These are phyloP conservation scores for Arthrobotrys sinensis DNA, from an alignment of 2,329 filamentous ascomycete species.

Conservation along the genomic window DNA sequence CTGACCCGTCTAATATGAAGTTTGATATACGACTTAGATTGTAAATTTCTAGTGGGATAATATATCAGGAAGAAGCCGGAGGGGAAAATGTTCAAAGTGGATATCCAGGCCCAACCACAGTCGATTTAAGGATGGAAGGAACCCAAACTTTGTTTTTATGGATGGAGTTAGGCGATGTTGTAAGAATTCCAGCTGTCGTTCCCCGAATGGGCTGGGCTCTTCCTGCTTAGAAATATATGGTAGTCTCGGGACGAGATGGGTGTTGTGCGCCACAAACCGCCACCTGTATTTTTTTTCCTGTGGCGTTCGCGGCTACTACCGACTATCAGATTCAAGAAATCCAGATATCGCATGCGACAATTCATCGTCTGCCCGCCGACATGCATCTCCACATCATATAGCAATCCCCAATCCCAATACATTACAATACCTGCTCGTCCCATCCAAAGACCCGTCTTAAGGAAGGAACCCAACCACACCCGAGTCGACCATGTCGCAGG, in stretches of 20 bases:
- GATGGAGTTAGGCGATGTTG: no score
- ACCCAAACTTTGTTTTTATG: no score
- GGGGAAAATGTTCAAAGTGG: no score
- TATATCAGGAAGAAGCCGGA: no score
- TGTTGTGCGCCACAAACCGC: conserved; percentile 3
- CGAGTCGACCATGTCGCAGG: conserved; percentile 79
- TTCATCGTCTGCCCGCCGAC: neutral
- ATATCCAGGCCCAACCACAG: no score
- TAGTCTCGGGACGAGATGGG: no score
- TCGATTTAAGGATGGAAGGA: no score
- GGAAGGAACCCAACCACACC: conserved; percentile 45
- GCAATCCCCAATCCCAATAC: neutral
- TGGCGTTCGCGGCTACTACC: neutral
- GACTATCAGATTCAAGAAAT: neutral
- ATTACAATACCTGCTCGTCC: neutral
- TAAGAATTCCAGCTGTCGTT: no score
- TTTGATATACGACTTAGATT: no score
- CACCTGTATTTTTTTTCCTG: conserved; percentile 4
- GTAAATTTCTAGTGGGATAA: no score
- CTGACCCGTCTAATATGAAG: no score
- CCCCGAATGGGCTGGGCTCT: neutral
- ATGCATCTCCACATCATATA: conserved; percentile 2
- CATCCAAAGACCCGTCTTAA: neutral
- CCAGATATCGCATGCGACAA: conserved; percentile 2
- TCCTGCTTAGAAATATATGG: conserved; percentile 15